Conservation (phyloP, 2,329 filamentous ascomycete genomes). For the Colletotrichum cordylinicola region DNA sequence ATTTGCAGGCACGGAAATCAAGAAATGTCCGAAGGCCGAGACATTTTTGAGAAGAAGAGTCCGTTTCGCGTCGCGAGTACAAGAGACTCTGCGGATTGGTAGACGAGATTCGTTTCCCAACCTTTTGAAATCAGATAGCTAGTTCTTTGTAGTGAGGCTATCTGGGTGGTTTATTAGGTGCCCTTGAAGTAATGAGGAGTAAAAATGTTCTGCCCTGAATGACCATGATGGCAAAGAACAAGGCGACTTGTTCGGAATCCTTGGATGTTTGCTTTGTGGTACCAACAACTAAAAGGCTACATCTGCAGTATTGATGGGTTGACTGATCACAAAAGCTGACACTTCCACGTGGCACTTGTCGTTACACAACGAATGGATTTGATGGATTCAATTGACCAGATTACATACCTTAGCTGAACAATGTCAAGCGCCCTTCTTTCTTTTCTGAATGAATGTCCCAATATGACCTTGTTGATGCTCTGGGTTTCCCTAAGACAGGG, state of each 20-base stretch:
- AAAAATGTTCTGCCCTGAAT: fast-evolving
- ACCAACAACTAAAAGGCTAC: fast-evolving
- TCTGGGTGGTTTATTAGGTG: neutral
- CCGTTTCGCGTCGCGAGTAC: neutral
- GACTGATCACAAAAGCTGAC: fast-evolving
- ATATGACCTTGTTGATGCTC: fast-evolving
- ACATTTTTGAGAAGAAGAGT: neutral
- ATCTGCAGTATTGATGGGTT: neutral
- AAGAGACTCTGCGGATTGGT: neutral
- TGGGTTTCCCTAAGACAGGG: neutral
- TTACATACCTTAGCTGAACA: neutral
- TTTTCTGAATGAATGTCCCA: neutral
- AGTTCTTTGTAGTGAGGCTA: neutral
- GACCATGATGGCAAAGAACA: neutral
- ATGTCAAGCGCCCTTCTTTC: neutral
- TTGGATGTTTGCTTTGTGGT: neutral
- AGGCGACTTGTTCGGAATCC: neutral
- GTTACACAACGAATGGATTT: neutral
- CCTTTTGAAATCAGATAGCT: too few species aligned
- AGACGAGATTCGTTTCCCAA: too few species aligned
- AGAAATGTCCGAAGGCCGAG: neutral
- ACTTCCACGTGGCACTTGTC: neutral
- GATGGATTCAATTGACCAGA: neutral
- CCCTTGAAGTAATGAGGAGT: fast-evolving
- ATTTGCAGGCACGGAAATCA: neutral